A percentile compares a stretch with the other conserved stretches of the same genome.
These are phyloP conservation scores for Irpex sp. DNA, from an alignment of 1,284 basidiomycete species.

Conservation along the genomic window DNA sequence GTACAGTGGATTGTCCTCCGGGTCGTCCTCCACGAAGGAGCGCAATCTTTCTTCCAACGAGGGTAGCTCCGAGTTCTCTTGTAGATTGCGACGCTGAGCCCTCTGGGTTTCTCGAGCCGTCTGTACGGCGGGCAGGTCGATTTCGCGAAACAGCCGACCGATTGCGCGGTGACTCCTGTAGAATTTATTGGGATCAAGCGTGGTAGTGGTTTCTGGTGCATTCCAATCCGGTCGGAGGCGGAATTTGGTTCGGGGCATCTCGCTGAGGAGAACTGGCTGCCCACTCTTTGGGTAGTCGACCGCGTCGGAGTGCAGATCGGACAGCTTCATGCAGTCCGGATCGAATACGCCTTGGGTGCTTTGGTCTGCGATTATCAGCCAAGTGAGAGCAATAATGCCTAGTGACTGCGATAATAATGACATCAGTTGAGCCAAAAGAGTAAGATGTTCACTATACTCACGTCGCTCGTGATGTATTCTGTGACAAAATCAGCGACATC, in stretches of 20 bases:
- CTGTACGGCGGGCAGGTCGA: conserved; percentile 45
- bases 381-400: conserved; percentile 59
- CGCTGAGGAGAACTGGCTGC: conserved; percentile 43
- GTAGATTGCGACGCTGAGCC: conserved; percentile 19
- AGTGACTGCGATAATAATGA: conserved; percentile 37
- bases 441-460: conserved; percentile 23
- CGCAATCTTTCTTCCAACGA: conserved; percentile 23
- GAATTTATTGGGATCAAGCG: conserved; percentile 27
- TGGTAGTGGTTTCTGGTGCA: conserved; percentile 53
- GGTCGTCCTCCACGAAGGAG: conserved; percentile 20
- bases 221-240: conserved; percentile 55
- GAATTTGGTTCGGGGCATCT: conserved; percentile 44
- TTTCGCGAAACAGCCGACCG: conserved; percentile 52
- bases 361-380: conserved; percentile 68
- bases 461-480: conserved; percentile 67
- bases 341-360: conserved; percentile 51
- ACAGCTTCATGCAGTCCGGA: conserved; percentile 55
- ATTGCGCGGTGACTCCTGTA: conserved; percentile 52
- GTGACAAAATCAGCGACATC: conserved; percentile 75
- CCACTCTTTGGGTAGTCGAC: conserved; percentile 69
- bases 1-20: conserved; percentile 19
- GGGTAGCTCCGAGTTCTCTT: conserved; percentile 12
- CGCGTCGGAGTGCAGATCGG: conserved; percentile 64
- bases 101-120: conserved; percentile 16
- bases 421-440: conserved; percentile 1